Evolutionary conservation across 164 flowering plant species (phyloP).

Genomic region (Chloranthus sessilifolius): DNA sequence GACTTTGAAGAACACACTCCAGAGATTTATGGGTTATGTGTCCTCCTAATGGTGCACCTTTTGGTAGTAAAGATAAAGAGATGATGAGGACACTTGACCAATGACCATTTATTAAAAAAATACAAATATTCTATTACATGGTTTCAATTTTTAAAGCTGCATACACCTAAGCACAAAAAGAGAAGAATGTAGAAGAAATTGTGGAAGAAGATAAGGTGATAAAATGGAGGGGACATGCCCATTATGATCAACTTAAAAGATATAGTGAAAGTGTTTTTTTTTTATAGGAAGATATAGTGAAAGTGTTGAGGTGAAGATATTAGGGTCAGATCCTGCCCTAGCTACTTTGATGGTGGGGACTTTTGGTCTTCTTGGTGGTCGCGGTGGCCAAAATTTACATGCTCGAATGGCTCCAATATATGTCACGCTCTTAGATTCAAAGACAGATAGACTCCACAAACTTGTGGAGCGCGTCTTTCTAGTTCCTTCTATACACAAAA

Average conservation of each 20-base stretch:
- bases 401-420: no score
- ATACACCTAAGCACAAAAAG: background rate
- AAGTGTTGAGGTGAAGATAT: constrained; percentile 1
- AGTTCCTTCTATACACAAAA: no score
- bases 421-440: no score
- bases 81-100: background rate
- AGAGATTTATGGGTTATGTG: background rate
- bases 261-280: constrained; percentile 5
- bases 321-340: background rate
- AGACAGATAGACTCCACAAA: no score
- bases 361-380: background rate
- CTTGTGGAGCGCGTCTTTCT: no score
- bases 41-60: background rate
- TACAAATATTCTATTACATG: constrained; percentile 1
- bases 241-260: background rate
- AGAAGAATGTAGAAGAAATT: constrained; percentile 8
- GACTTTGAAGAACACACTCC: background rate
- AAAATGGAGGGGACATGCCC: background rate
- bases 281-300: constrained; percentile 2
- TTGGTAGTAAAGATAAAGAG: background rate
- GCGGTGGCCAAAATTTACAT: no score
- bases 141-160: background rate
- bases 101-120: background rate
- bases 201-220: constrained; percentile 5
- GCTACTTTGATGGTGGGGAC: background rate